Evolutionary conservation across 805 yeast genomes (phyloP).

Genomic region (Tetrapisispora fleetii): DNA sequence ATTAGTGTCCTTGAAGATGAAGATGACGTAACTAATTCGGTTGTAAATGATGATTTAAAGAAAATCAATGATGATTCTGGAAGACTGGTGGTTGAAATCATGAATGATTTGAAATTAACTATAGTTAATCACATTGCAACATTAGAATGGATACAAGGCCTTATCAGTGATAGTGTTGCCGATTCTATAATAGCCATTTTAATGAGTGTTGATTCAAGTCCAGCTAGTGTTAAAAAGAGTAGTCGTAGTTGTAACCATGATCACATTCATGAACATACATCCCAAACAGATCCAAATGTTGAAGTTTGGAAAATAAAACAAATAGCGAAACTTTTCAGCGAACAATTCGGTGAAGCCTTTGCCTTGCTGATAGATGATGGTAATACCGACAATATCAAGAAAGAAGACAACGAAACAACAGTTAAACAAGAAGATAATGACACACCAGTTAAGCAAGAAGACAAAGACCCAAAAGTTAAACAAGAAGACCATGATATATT

Average conservation of each 20-base stretch:
- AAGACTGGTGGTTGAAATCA: slow-evolving; percentile 44
- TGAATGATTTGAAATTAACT: slow-evolving; percentile 51
- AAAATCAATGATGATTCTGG: slow-evolving; percentile 21
- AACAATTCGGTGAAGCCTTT: slow-evolving; percentile 84
- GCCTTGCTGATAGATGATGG: slow-evolving; percentile 19
- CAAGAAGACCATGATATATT: slow-evolving; percentile 26
- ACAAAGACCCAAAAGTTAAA: not conserved
- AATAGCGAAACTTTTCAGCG: slow-evolving; percentile 52
- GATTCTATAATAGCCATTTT: slow-evolving; percentile 87
- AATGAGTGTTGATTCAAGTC: slow-evolving; percentile 86
- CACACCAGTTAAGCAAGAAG: too few species aligned
- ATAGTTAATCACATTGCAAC: slow-evolving; percentile 42
- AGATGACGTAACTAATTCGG: slow-evolving; percentile 25
- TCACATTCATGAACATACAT: slow-evolving; percentile 21
- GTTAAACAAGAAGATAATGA: not conserved
- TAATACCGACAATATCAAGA: not conserved
- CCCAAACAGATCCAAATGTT: slow-evolving; percentile 8
- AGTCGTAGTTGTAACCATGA: slow-evolving; percentile 47
- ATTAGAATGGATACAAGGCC: slow-evolving; percentile 85
- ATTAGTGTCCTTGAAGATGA: slow-evolving; percentile 55
- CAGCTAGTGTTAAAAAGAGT: slow-evolving; percentile 85
- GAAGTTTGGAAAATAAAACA: slow-evolving; percentile 37
- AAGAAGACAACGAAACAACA: not conserved
- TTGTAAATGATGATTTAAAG: slow-evolving; percentile 31
- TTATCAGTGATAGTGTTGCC: slow-evolving; percentile 86